Conservation (phyloP, 164 flowering plant genomes). For the Umbellularia californica region DNA sequence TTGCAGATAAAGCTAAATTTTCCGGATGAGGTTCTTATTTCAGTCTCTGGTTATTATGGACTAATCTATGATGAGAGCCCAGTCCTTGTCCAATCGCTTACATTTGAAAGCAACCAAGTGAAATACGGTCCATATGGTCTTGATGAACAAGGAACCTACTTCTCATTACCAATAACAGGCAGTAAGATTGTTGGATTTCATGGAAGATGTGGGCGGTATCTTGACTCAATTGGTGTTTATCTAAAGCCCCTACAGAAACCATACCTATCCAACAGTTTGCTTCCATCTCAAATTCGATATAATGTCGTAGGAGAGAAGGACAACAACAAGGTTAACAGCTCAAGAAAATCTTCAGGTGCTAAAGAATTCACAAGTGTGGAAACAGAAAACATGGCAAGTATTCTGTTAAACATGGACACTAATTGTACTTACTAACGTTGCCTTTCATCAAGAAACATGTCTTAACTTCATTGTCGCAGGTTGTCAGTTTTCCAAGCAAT, state of each 20-base stretch:
- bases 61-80: constrained; percentile 25
- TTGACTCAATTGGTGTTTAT: constrained; percentile 72
- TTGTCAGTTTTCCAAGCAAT: constrained; percentile 5
- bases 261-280: constrained; percentile 22
- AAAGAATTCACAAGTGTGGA: constrained; percentile 28
- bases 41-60: constrained; percentile 64
- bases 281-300: constrained; percentile 26
- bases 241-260: constrained; percentile 36
- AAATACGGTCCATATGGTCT: constrained; percentile 72
- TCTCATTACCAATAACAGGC: constrained; percentile 39
- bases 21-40: constrained; percentile 63
- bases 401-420: background rate
- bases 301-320: constrained; percentile 41
- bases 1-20: constrained; percentile 30
- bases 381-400: constrained; percentile 32
- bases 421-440: constrained; percentile 14
- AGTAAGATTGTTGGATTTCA: constrained; percentile 75
- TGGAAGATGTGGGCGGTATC: constrained; percentile 53
- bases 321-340: constrained; percentile 14
- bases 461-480: background rate
- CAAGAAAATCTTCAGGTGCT: constrained; percentile 9
- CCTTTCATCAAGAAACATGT: constrained; percentile 5
- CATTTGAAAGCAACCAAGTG: constrained; percentile 52
- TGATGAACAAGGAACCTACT: constrained; percentile 45
- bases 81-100: constrained; percentile 47